Percentiles rank a stretch among this genome's conserved stretches.
Evolutionary conservation across 2,329 filamentous ascomycete genomes (phyloP).

Genomic region (Aspergillus glaucus): DNA sequence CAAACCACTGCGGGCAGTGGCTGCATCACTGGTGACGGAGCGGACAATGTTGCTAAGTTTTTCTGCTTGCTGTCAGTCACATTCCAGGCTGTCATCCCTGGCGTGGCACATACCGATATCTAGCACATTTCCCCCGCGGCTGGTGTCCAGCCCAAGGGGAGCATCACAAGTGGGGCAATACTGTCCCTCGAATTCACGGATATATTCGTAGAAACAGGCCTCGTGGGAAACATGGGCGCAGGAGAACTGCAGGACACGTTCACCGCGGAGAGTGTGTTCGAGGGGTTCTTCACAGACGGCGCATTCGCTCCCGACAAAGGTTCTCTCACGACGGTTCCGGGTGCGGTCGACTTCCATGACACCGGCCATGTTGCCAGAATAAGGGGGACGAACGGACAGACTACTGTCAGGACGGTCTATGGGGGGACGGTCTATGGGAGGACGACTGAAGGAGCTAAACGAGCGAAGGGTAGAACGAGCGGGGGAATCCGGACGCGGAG

Average conservation of each 20-base stretch:
- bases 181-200: slow-evolving; percentile 87
- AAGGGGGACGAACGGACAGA: slow-evolving; percentile 26
- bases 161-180: slow-evolving; percentile 92
- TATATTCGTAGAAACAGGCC: slow-evolving; percentile 98
- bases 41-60: slow-evolving; percentile 92
- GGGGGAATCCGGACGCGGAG: slow-evolving; percentile 24
- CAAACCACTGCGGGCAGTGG: slow-evolving; percentile 42
- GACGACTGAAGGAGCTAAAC: slow-evolving; percentile 25
- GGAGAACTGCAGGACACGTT: slow-evolving; percentile 90
- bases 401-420: slow-evolving; percentile 25
- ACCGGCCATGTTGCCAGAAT: slow-evolving; percentile 50
- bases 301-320: slow-evolving; percentile 91
- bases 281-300: slow-evolving; percentile 94
- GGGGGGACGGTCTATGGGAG: slow-evolving; percentile 17
- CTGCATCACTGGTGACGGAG: slow-evolving; percentile 65
- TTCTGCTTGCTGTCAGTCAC: slow-evolving; percentile 50
- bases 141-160: slow-evolving; percentile 84
- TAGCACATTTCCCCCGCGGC: slow-evolving; percentile 83
- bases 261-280: slow-evolving; percentile 88
- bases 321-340: slow-evolving; percentile 78
- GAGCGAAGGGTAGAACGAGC: slow-evolving; percentile 27
- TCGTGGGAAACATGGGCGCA: slow-evolving; percentile 97
- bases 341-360: slow-evolving; percentile 70
- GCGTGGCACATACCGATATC: slow-evolving; percentile 64
- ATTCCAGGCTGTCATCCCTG: not conserved